phyloP scores from a whole-genome alignment of 1,139 yeast genomes.

The Dujonia santamariae region DNA sequence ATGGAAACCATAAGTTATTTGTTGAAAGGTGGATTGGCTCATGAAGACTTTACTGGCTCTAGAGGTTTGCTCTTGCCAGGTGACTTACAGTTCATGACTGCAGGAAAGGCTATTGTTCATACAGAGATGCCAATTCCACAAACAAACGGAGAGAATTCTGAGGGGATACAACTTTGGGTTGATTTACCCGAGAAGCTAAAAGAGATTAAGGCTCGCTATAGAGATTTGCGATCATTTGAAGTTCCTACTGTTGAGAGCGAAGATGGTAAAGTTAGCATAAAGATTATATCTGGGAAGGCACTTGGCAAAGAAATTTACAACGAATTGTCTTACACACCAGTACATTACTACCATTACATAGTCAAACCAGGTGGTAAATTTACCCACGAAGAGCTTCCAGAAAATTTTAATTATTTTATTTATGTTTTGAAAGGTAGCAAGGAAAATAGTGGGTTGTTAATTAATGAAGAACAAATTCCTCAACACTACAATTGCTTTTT shows the following conservation, averaged over 20 bases:
- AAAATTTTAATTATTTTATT: slow-evolving; percentile 67
- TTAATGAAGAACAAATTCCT: slow-evolving; percentile 37
- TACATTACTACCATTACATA: slow-evolving; percentile 34
- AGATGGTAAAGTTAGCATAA: slow-evolving; percentile 18
- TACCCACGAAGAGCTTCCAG: slow-evolving; percentile 50
- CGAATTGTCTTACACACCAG: slow-evolving; percentile 27
- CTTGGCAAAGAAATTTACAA: slow-evolving; percentile 20
- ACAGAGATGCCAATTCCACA: slow-evolving; percentile 27
- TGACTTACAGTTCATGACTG: slow-evolving; percentile 31
- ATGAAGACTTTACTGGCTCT: slow-evolving; percentile 29
- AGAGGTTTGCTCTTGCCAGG: slow-evolving; percentile 25
- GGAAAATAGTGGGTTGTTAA: slow-evolving; percentile 44
- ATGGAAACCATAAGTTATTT: slow-evolving; percentile 26
- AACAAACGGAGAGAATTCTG: slow-evolving; percentile 10
- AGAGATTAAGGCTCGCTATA: slow-evolving; percentile 22
- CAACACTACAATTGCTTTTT: slow-evolving; percentile 60
- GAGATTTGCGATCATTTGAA: slow-evolving; percentile 26
- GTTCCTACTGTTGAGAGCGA: slow-evolving; percentile 18
- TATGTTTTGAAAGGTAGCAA: slow-evolving; percentile 58
- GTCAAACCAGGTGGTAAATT: slow-evolving; percentile 60
- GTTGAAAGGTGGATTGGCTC: slow-evolving; percentile 25
- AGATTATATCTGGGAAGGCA: slow-evolving; percentile 24
- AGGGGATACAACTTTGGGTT: slow-evolving; percentile 28
- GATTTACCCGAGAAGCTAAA: slow-evolving; percentile 24
- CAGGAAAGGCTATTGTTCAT: slow-evolving; percentile 28